Evolutionary conservation across 1,139 yeast genomes (phyloP), one percentile per base, ranked within the genome.

Genomic region (Protomyces arabidopsidicola): DNA sequence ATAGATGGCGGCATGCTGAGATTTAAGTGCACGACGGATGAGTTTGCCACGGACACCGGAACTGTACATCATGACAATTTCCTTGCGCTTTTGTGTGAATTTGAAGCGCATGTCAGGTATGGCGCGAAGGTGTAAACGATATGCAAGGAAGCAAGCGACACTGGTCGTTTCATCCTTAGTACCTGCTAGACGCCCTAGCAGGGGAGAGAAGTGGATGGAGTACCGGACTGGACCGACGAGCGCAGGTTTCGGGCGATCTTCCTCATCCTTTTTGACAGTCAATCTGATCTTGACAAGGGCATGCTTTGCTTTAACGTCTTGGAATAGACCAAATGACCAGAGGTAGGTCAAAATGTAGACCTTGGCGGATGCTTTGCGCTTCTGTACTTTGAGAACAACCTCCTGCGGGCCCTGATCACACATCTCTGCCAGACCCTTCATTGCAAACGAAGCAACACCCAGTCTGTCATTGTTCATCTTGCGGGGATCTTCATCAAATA

Each of bases 401-500:
- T 55, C 60, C 16, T 39, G 36, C 1, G 22, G 55, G 2, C 55
- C 60, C 45, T 45, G 45, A 22, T 58, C 42, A 22, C 51, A 45
- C 38, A 55, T 31, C 9, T 24, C 35, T 12, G 48, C 64, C 20
- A 60, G 53, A 12, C 20, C 27, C 16, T 50, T 39, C 16, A 60
- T 52, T 18, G 6, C 18, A 10, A 55, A 35, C 9, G 39, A 38
- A 3, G 54, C 39, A 12, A 39, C 60, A 27, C 64, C 64, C n/a
- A 60, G 59, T 18, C 45, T 22, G 27, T 60, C 64, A 42, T 60
- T 53, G 35, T 27, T 39, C 45, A 52, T 20, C 48, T 60, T 60
- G 34, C 57, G 55, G 12, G 64, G 60, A 34, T 60, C 64, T 10
- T 60, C 64, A 31, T 60, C 64, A 10, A 34, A 38, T 42, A 60